Conservation (phyloP, 208 protist genomes). For the Crithidia expoeki region DNA sequence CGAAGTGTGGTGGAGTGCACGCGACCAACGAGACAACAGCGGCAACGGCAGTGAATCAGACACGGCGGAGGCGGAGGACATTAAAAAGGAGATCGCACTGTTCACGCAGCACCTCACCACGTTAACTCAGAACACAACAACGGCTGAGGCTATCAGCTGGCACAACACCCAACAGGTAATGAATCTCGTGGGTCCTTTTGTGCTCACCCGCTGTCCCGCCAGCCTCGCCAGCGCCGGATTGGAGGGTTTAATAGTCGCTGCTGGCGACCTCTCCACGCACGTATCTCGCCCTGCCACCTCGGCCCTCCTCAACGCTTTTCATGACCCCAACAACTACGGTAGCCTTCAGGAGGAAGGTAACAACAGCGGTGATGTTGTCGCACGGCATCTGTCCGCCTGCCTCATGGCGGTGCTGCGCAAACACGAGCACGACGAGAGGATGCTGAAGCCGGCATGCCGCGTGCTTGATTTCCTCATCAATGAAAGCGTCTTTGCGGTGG, state of each 20-base stretch:
- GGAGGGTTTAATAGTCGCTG: slow-evolving; percentile 84
- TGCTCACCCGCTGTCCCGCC: slow-evolving; percentile 51
- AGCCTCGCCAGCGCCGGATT: slow-evolving; percentile 58
- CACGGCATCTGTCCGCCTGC: slow-evolving; percentile 48
- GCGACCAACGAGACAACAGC: not conserved
- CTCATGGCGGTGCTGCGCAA: slow-evolving; percentile 56
- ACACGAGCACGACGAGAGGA: slow-evolving; percentile 72
- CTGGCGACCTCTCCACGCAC: slow-evolving; percentile 86
- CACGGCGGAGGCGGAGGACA: not conserved
- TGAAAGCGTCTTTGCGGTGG: slow-evolving; percentile 51
- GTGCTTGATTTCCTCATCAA: slow-evolving; percentile 68
- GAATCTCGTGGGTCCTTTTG: slow-evolving; percentile 38
- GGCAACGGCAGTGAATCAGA: not conserved
- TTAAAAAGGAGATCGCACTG: slow-evolving; percentile 5
- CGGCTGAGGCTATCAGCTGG: slow-evolving; percentile 31
- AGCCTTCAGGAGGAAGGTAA: too few species aligned
- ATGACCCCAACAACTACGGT: not conserved
- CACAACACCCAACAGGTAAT: slow-evolving; percentile 51
- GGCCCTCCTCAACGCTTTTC: slow-evolving; percentile 63
- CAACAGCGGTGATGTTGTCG: not conserved
- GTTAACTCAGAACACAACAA: not conserved
- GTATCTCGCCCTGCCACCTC: slow-evolving; percentile 65
- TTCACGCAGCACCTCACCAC: slow-evolving; percentile 19
- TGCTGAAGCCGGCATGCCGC: slow-evolving; percentile 79
- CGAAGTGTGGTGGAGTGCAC: slow-evolving; percentile 2